Evolutionary conservation across 2,329 filamentous ascomycete species (phyloP).

Genomic region (Diaporthe citriasiana): DNA sequence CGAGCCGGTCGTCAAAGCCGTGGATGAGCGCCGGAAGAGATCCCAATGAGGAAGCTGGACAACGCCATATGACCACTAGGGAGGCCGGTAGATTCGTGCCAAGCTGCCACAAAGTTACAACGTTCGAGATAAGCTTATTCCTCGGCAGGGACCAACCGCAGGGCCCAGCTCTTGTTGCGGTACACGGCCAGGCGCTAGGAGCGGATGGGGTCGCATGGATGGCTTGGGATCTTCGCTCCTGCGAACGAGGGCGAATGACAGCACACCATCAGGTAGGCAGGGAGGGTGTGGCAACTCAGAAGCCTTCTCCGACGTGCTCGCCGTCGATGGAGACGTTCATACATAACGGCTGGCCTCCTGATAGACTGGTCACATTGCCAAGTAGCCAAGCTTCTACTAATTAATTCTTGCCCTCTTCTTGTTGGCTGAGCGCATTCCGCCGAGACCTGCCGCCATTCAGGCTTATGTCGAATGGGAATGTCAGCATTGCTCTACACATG

Average conservation of each 20-base stretch:
- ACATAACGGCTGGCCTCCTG: neutral
- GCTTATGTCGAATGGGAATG: conserved; percentile 21
- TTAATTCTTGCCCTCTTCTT: neutral
- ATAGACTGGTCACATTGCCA: conserved; percentile 27
- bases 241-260: neutral
- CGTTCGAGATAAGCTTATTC: conserved; percentile 30
- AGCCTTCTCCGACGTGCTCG: conserved; percentile 15
- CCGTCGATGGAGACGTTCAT: neutral
- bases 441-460: conserved; percentile 21
- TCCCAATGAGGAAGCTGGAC: conserved; percentile 27
- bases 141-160: conserved; percentile 26
- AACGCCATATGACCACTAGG: conserved; percentile 7
- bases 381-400: conserved; percentile 23
- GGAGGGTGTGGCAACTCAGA: conserved; percentile 23
- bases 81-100: conserved; percentile 20
- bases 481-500: conserved; percentile 1
- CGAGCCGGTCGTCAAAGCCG: neutral
- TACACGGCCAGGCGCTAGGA: conserved; percentile 1
- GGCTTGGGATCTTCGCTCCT: neutral
- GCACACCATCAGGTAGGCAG: neutral
- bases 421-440: conserved; percentile 4
- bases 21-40: neutral
- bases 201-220: conserved; percentile 18
- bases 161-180: neutral
- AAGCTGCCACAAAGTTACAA: conserved; percentile 1